Base-by-base conservation (phyloP, 768 basidiomycete species). In the Leccinum truebloodii region DNA sequence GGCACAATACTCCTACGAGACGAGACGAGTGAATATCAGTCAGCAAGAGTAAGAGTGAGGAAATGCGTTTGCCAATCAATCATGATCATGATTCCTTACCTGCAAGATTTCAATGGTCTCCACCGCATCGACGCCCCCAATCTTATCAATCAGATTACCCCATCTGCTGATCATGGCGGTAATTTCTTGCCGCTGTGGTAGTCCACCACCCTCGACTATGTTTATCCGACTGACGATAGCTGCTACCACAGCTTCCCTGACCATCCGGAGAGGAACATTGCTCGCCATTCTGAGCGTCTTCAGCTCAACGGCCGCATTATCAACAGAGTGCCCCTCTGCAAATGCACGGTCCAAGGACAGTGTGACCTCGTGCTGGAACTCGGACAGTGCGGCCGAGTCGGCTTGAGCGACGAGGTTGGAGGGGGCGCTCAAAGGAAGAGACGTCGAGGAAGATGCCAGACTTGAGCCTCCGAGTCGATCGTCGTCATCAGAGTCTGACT, bases 221-320 rank as follows among this genome's bases (percentile, higher is more conserved):
- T 78, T 78, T 51, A 95, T 87, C 60, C 83, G 83, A 60, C 86
- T 85, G 58, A 96, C 86, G 59, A 98, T 81, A 41, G 86, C 90
- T n/a, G 82, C 82, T 39, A 98, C 81, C n/a, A 98, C 92, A 16
- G 90, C 90, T 73, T 95, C 90, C 55, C 91, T 82, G 16, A 97
- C 95, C 54, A 86, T 81, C n/a, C 82, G 83, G 20, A 97, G 81
- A 12, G 92, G 84, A 28, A 98, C 96, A 68, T 98, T 98, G 68
- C 89, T 92, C 37, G 94, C 94, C 93, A 98, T 96, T 53, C 95
- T 90, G 50, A 99, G 83, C 49, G 96, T 97, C 78, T 96, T 94
- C 61, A 98, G 82, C 72, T 98, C 96, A 62, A 98, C 90, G 1
- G 92, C 82, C 1, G 95, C 94, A 73, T 97, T 94, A 66, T 96